Conservation (phyloP, 768 basidiomycete species). For the Termitomyces sp. region DNA sequence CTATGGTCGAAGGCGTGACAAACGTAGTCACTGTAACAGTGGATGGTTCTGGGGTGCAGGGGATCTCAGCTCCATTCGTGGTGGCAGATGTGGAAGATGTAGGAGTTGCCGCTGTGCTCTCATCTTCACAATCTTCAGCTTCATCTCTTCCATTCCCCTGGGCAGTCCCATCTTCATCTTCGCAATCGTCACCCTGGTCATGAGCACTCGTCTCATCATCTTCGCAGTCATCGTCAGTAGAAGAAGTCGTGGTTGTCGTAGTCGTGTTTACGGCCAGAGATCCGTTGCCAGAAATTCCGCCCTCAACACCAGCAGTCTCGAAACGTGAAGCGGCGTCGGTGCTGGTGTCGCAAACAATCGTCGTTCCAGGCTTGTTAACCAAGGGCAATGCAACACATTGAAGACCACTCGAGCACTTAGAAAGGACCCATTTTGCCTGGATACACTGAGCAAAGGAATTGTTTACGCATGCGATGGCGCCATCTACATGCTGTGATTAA, state of each 20-base stretch:
- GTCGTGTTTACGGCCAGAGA: not conserved
- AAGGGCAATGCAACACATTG: slow-evolving; percentile 46
- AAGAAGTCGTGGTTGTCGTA: slow-evolving; percentile 5
- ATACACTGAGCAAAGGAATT: slow-evolving; percentile 39
- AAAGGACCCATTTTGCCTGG: slow-evolving; percentile 30
- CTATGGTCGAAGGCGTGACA: slow-evolving; percentile 1
- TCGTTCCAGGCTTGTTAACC: slow-evolving; percentile 39
- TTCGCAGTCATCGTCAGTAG: slow-evolving; percentile 6
- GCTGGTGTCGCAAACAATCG: slow-evolving; percentile 35
- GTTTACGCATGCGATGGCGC: slow-evolving; percentile 33
- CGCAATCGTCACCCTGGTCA: not conserved
- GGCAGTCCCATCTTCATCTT: slow-evolving; percentile 5
- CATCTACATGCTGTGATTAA: slow-evolving; percentile 22
- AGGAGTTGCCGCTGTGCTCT: slow-evolving; percentile 7
- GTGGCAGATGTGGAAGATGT: slow-evolving; percentile 6
- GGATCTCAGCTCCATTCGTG: not conserved
- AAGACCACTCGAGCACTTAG: slow-evolving; percentile 26
- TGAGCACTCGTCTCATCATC: not conserved
- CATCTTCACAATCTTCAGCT: slow-evolving; percentile 1
- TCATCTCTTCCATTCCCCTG: not conserved
- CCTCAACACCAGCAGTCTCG: slow-evolving; percentile 33
- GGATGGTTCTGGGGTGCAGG: slow-evolving; percentile 3
- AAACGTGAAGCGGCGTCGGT: slow-evolving; percentile 36
- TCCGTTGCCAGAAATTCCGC: slow-evolving; percentile 24
- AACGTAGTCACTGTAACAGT: slow-evolving; percentile 4